Evolutionary conservation across 1,284 basidiomycete genomes (phyloP), one percentile per base, ranked within the genome.

Genomic region (Trichosporon inkin): DNA sequence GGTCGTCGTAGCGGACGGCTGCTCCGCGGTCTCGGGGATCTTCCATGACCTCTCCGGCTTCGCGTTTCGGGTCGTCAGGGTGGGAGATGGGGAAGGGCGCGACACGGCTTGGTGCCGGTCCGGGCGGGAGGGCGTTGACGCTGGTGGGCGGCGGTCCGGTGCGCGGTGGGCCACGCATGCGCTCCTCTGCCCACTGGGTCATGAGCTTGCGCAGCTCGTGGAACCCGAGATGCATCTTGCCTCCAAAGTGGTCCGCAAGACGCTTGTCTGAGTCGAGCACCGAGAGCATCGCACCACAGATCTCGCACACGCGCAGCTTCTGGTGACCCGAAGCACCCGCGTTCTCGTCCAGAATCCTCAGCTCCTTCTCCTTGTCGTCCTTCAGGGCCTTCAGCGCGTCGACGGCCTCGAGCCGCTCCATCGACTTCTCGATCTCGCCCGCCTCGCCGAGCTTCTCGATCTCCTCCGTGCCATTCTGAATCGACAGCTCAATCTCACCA

Each of bases 151-250:
- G 55, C 13, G 57, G 53, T 17, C 38, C 39, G 41, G 53, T 19
- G 44, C 44, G 54, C 5, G 62, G 53, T 0, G 58, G 58, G 11
- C 88, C 86, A 75, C 90, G 89, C 79, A 91, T 88, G 58, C 90
- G 85, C 60, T 91, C 88, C 75, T 92, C 90, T 67, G 86, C 86
- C 79, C 93, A 95, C 74, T 90, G 89, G 56, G 82, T 78, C 62
- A 99, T 84, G 84, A 96, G 89, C 80, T 95, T 92, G 58, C 96
- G 88, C 65, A 99, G 82, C 79, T 98, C 93, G 76, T 97, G 91
- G 80, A 99, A 99, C 10, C 96, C 96, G 71, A 99, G 80, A 81
- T 99, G 96, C 92, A 99, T 96, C 93, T 99, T 99, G 70, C 96
- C 96, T 80, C 96, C 96, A 81, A 99, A 99, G 79, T 99, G 96